These are phyloP conservation scores for Yamadazyma conglobata DNA, from an alignment of 1,139 yeast species.

Conservation along the genomic window DNA sequence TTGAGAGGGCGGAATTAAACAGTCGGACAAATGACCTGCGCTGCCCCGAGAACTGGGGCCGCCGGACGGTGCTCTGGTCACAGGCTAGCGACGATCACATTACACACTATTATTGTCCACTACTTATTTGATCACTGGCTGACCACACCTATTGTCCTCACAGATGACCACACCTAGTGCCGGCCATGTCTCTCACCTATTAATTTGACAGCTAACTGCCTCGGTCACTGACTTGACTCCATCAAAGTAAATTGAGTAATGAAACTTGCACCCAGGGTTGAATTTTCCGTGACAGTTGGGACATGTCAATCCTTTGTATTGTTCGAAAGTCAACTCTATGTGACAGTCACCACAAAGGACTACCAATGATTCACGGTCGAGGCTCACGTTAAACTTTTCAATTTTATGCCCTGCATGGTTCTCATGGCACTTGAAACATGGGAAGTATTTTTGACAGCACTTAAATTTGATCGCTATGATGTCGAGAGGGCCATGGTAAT, in stretches of 20 bases:
- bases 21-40: no score
- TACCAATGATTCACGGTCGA: slow-evolving; percentile 17
- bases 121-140: no score
- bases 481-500: slow-evolving; percentile 34
- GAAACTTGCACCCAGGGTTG: slow-evolving; percentile 38
- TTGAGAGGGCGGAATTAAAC: no score
- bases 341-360: slow-evolving; percentile 39
- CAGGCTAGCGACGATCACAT: no score
- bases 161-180: no score
- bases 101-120: no score
- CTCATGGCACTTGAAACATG: slow-evolving; percentile 41
- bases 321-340: slow-evolving; percentile 24
- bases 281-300: slow-evolving; percentile 25
- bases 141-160: no score
- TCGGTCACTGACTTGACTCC: no score
- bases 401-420: slow-evolving; percentile 21
- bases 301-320: slow-evolving; percentile 26
- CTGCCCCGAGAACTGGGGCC: no score
- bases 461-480: slow-evolving; percentile 42
- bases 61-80: no score
- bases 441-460: slow-evolving; percentile 37
- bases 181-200: no score
- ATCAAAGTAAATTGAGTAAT: slow-evolving; percentile 37
- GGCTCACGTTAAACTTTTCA: slow-evolving; percentile 11
- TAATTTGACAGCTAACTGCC: no score